These are phyloP conservation scores for Candida sanyaensis DNA, from an alignment of 1,139 yeast genomes.

Conservation along the genomic window DNA sequence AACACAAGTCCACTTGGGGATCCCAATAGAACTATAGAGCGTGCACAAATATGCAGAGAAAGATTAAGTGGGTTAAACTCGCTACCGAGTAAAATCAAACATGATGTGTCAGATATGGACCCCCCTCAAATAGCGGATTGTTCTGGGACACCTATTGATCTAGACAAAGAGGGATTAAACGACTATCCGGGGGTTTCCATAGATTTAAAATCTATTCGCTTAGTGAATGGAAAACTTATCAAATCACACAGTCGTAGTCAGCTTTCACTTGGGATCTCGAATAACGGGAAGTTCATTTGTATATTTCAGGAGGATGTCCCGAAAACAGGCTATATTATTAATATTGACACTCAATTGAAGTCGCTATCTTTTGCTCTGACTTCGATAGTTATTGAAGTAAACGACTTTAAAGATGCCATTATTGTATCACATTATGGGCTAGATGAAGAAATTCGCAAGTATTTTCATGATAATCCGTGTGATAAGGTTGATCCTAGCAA, in stretches of 20 bases:
- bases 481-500: conserved; percentile 10
- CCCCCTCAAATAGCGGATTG: conserved; percentile 8
- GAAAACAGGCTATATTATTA: conserved; percentile 9
- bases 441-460: conserved; percentile 13
- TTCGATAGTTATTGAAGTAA: conserved; percentile 11
- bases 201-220: conserved; percentile 7
- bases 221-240: not conserved
- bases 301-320: conserved; percentile 9
- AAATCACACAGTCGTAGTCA: not conserved
- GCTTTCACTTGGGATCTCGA: conserved; percentile 10
- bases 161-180: not conserved
- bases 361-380: conserved; percentile 11
- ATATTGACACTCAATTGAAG: conserved; percentile 12
- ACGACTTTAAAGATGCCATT: conserved; percentile 7
- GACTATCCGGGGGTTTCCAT: conserved; percentile 4
- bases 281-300: conserved; percentile 12
- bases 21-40: not conserved
- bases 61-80: conserved; percentile 4
- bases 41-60: conserved; percentile 3
- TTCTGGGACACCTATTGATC: conserved; percentile 4
- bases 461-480: conserved; percentile 10
- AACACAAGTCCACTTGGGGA: conserved; percentile 1
- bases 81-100: not conserved
- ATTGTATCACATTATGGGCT: conserved; percentile 13
- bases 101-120: not conserved